A percentile compares a stretch with the other conserved stretches of the same genome.
These are phyloP conservation scores for Dioscorea cayenensis DNA, from an alignment of 116 monocot genomes.

Conservation along the genomic window DNA sequence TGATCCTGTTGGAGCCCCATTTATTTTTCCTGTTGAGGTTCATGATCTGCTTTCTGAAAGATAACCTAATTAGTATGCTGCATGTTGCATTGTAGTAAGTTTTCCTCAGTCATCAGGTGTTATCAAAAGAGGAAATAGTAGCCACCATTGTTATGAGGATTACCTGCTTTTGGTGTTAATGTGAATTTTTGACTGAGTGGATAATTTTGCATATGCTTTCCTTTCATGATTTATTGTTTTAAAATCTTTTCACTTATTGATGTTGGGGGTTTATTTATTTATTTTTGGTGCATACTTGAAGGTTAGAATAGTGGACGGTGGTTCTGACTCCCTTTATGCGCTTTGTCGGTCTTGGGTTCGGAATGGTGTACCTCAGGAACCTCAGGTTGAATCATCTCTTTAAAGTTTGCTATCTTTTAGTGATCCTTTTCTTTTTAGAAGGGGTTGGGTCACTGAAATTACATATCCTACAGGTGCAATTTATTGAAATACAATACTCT, in stretches of 20 bases:
- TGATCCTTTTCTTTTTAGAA: not conserved
- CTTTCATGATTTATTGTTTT: not conserved
- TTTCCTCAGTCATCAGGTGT: too few species aligned
- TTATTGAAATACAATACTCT: too few species aligned
- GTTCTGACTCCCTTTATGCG: constrained; percentile 42
- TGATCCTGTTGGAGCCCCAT: too few species aligned
- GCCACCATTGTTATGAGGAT: too few species aligned
- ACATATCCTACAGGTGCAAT: not conserved
- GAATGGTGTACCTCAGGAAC: constrained; percentile 39
- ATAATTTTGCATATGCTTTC: not conserved
- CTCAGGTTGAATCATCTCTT: constrained; percentile 22
- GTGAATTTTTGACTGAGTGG: too few species aligned
- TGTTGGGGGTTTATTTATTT: not conserved
- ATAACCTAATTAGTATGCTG: too few species aligned
- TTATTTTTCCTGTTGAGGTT: too few species aligned
- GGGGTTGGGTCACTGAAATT: not conserved
- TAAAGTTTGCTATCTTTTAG: not conserved
- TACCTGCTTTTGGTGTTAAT: too few species aligned
- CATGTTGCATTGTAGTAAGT: too few species aligned
- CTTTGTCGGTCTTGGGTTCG: constrained; percentile 61
- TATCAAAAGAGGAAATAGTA: too few species aligned
- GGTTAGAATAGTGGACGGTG: constrained; percentile 41
- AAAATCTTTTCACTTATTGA: not conserved
- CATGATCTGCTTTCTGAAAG: too few species aligned
- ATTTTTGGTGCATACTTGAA: constrained; percentile 15